Percentiles rank a stretch among this genome's conserved stretches.
Conservation (phyloP, 805 yeast genomes). For the Isabelozyma rhagii region DNA sequence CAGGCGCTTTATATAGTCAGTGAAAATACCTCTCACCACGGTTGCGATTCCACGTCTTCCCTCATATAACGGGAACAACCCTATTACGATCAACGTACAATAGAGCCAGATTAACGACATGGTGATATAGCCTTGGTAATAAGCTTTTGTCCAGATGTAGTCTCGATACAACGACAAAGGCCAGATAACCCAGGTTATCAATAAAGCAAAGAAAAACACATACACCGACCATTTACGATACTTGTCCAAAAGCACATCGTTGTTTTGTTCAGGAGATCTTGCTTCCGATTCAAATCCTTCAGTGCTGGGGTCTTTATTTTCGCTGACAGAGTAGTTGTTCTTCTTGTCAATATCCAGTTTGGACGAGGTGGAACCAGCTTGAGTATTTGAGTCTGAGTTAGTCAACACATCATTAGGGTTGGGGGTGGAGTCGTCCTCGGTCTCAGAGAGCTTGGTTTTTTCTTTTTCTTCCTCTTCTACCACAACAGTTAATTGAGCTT, state of each 20-base stretch:
- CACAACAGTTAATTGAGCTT: constrained; percentile 13
- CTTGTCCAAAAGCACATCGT: constrained; percentile 5
- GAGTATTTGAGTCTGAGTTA: neutral
- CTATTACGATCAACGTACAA: constrained; percentile 28
- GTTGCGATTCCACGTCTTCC: constrained; percentile 29
- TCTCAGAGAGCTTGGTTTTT: neutral
- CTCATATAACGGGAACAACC: constrained; percentile 31
- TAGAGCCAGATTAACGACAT: constrained; percentile 40
- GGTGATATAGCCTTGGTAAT: constrained; percentile 36
- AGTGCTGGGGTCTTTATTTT: neutral
- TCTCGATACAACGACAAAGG: constrained; percentile 43
- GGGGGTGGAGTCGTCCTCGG: neutral
- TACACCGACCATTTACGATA: constrained; percentile 24
- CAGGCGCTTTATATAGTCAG: constrained; percentile 7
- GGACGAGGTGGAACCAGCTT: neutral
- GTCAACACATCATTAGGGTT: neutral
- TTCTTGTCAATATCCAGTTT: constrained; percentile 1
- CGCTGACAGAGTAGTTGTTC: neutral
- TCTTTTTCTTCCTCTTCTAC: constrained; percentile 5
- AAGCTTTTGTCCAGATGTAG: constrained; percentile 35
- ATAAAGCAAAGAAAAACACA: constrained; percentile 19
- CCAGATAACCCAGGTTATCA: constrained; percentile 39
- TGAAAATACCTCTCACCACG: constrained; percentile 16
- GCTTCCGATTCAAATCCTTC: constrained; percentile 1
- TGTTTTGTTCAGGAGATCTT: neutral